Base-by-base conservation (phyloP, 2,329 filamentous ascomycete species). In the Botryotinia calthae region DNA sequence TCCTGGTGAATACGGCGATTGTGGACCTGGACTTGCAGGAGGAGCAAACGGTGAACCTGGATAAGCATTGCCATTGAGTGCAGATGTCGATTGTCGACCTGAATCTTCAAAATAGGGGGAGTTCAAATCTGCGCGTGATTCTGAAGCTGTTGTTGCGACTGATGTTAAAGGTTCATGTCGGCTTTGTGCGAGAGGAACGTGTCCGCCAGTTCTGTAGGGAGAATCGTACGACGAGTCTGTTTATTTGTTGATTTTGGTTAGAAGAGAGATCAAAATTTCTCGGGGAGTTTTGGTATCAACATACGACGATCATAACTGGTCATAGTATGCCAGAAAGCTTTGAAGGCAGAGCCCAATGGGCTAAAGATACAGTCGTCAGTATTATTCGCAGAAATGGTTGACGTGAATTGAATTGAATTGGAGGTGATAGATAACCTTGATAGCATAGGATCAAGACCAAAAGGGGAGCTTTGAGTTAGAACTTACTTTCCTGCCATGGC, bases 171-270 rank as follows among this genome's bases (percentile, higher is more conserved):
- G 91, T 77, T 90, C 90, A 83, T 95, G 90, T 77, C 94, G 89
- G 82, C 90, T 92, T 83, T 95, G 92, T 76, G 91, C 90, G 74
- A 98, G 89, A 75, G 95, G 94, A 74, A 97, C 93, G 84, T 98
- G 95, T 81, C 92, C 90, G 76, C 95, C 94, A 74, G 93, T 93
- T 81, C 95, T 91, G 84, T 97, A 97, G 68, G 96, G 95, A 74
- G 95, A 97, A 84, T 99, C 93, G 86, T 92, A 93, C 75, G 90
- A 91, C 76, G 96, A 97, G 85, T 99, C 96, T 97, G 75, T 78
- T 76, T 20, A 76, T 76, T 56, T 28, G 16, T 18, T 28, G 18
- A 8, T 62, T 40, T 46, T 61, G 59, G 69, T 71, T 44, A 71
- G 61, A 56, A 44, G 37, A 22, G 9, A 59, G 22, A 18, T 44